A percentile compares a stretch with the other conserved stretches of the same genome.
phyloP scores from a whole-genome alignment of 495 filamentous ascomycete species.

The Penicillium cosmopolitanum region DNA sequence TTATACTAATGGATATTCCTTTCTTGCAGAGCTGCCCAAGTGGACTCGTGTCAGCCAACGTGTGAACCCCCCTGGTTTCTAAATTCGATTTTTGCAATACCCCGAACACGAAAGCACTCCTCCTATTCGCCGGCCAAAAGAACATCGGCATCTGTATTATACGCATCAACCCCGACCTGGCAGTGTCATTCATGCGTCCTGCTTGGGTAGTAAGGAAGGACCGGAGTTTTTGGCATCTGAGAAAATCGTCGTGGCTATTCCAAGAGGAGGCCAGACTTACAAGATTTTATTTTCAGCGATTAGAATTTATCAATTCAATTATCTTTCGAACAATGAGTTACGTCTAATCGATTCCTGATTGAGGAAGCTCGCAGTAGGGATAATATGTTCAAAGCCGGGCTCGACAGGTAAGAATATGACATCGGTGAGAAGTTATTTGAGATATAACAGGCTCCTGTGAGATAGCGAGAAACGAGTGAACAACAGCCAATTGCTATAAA shows the following conservation, averaged over 20 bases:
- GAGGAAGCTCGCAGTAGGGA: slow-evolving; percentile 4
- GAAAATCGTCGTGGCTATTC: slow-evolving; percentile 27
- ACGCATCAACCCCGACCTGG: slow-evolving; percentile 23
- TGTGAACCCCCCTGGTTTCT: slow-evolving; percentile 93
- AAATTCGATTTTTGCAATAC: slow-evolving; percentile 32
- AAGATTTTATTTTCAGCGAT: slow-evolving; percentile 36
- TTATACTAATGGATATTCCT: slow-evolving; percentile 4
- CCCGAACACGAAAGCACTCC: slow-evolving; percentile 11
- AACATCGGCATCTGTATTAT: slow-evolving; percentile 38
- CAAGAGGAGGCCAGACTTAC: slow-evolving; percentile 25
- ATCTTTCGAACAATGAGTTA: slow-evolving; percentile 13
- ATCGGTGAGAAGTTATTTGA: not conserved
- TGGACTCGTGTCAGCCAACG: slow-evolving; percentile 94
- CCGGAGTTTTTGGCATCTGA: slow-evolving; percentile 46
- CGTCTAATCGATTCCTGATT: not conserved
- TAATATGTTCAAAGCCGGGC: slow-evolving; percentile 11
- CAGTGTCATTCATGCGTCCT: slow-evolving; percentile 5
- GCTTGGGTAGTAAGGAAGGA: slow-evolving; percentile 29
- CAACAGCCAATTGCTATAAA: not conserved
- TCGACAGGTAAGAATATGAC: slow-evolving; percentile 22
- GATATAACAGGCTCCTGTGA: not conserved
- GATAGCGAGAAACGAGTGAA: not conserved
- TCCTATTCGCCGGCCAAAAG: slow-evolving; percentile 12
- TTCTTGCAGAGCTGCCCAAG: slow-evolving; percentile 76
- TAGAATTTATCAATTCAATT: slow-evolving; percentile 29